Conservation (phyloP, 2,329 filamentous ascomycete species). For the Thermoascus crustaceus region DNA sequence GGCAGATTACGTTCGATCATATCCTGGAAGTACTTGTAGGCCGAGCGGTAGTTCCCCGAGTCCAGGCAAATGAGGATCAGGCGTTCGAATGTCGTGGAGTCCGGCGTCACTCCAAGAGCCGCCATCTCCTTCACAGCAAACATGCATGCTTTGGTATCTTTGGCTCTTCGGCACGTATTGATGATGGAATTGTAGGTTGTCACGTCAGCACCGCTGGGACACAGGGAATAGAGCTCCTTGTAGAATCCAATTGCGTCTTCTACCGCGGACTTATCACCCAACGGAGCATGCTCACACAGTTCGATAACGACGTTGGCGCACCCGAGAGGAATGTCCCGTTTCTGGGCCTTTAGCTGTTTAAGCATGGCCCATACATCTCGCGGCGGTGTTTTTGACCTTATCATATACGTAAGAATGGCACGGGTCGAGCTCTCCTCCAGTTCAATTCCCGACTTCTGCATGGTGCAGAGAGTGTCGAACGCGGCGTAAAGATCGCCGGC, state of each 20-base stretch:
- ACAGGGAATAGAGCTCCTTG: conserved; percentile 50
- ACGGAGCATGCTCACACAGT: conserved; percentile 36
- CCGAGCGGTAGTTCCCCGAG: conserved; percentile 26
- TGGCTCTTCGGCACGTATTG: conserved; percentile 37
- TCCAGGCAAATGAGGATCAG: conserved; percentile 51
- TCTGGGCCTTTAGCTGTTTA: conserved; percentile 44
- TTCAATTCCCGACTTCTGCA: conserved; percentile 56
- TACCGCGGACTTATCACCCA: conserved; percentile 28
- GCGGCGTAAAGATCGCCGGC: conserved; percentile 56
- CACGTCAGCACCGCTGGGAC: conserved; percentile 34
- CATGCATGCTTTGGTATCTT: conserved; percentile 49
- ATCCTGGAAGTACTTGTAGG: conserved; percentile 32
- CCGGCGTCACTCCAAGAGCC: conserved; percentile 45
- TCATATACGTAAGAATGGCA: conserved; percentile 52
- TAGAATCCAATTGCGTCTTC: conserved; percentile 52
- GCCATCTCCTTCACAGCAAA: conserved; percentile 57
- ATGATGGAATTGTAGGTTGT: conserved; percentile 55
- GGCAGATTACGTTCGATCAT: conserved; percentile 22
- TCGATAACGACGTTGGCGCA: conserved; percentile 45
- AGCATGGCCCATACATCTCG: conserved; percentile 50
- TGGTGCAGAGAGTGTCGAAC: conserved; percentile 63
- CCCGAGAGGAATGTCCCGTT: conserved; percentile 42
- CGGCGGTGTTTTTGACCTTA: conserved; percentile 38
- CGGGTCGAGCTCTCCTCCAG: conserved; percentile 55
- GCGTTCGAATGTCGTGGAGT: conserved; percentile 54